Evolutionary conservation across 192 early-diverging fungal genomes (phyloP).

Genomic region (Backusella circina): DNA sequence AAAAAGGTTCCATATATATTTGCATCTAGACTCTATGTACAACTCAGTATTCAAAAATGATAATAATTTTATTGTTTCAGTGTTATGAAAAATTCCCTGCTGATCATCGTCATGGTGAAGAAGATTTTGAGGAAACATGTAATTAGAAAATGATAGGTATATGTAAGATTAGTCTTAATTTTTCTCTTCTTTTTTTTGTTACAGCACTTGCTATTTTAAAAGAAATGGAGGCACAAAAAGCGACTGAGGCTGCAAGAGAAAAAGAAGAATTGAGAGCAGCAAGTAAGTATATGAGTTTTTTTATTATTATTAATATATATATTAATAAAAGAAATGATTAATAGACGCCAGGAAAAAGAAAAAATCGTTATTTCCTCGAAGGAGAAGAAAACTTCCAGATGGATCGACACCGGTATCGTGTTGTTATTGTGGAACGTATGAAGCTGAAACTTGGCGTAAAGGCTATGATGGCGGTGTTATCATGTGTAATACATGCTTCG

Average conservation of each 20-base stretch:
- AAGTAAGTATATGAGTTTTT: slow-evolving; percentile 20
- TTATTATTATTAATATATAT: neutral
- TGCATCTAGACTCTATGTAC: neutral
- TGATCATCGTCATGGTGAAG: slow-evolving; percentile 49
- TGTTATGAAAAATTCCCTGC: slow-evolving; percentile 46
- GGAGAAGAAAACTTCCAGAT: slow-evolving; percentile 25
- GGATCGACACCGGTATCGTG: slow-evolving; percentile 36
- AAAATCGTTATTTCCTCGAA: slow-evolving; percentile 9
- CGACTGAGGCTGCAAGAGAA: slow-evolving; percentile 31
- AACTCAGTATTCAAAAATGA: neutral
- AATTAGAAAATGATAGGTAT: slow-evolving; percentile 13
- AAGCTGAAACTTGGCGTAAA: slow-evolving; percentile 59
- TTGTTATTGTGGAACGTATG: slow-evolving; percentile 60
- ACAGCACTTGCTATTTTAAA: slow-evolving; percentile 41
- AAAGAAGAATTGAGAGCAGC: slow-evolving; percentile 32
- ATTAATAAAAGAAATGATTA: neutral
- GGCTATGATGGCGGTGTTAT: slow-evolving; percentile 65
- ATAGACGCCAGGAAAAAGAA: slow-evolving; percentile 17
- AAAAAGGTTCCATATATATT: neutral
- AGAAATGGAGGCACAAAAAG: slow-evolving; percentile 40
- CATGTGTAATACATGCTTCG: slow-evolving; percentile 69
- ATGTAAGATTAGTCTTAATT: neutral
- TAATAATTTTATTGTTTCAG: slow-evolving; percentile 24
- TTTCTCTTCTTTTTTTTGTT: neutral
- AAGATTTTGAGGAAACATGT: slow-evolving; percentile 55